Conservation (phyloP, 2,329 filamentous ascomycete genomes). For the Penicillium digitatum region DNA sequence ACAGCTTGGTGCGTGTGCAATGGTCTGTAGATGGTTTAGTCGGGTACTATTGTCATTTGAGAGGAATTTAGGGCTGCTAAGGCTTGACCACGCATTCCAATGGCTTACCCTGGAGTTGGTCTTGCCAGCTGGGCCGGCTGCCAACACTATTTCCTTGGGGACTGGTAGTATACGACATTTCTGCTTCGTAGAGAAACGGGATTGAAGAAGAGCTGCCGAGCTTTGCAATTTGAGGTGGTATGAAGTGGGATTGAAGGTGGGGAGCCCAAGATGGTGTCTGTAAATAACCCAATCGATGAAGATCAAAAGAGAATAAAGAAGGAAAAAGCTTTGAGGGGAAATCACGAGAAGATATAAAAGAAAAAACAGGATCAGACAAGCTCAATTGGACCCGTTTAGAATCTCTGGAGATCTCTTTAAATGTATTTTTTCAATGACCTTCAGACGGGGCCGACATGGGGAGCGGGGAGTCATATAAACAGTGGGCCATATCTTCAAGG, state of each 20-base stretch:
- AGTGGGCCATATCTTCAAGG: slow-evolving; percentile 31
- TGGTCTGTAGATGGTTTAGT: slow-evolving; percentile 46
- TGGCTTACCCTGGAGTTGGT: slow-evolving; percentile 53
- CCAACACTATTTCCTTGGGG: slow-evolving; percentile 18
- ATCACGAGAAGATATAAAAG: slow-evolving; percentile 10
- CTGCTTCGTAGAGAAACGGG: neutral
- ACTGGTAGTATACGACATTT: slow-evolving; percentile 26
- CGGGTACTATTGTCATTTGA: slow-evolving; percentile 3
- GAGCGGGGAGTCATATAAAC: slow-evolving; percentile 40
- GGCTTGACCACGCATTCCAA: neutral
- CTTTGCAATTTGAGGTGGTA: slow-evolving; percentile 6
- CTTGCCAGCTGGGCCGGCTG: slow-evolving; percentile 50
- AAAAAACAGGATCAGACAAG: slow-evolving; percentile 8
- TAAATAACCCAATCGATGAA: slow-evolving; percentile 2
- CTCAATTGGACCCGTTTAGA: slow-evolving; percentile 14
- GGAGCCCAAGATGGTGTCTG: neutral
- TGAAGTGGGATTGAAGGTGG: slow-evolving; percentile 12
- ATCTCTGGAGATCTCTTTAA: slow-evolving; percentile 18
- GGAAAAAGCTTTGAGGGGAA: neutral
- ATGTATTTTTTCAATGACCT: slow-evolving; percentile 5
- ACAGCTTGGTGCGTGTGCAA: slow-evolving; percentile 54
- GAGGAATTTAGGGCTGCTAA: neutral
- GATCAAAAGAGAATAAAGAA: slow-evolving; percentile 12
- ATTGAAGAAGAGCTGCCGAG: neutral
- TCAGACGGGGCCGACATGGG: slow-evolving; percentile 28